Base-by-base conservation (phyloP, 2,329 filamentous ascomycete genomes). In the Plectosphaerella plurivora region DNA sequence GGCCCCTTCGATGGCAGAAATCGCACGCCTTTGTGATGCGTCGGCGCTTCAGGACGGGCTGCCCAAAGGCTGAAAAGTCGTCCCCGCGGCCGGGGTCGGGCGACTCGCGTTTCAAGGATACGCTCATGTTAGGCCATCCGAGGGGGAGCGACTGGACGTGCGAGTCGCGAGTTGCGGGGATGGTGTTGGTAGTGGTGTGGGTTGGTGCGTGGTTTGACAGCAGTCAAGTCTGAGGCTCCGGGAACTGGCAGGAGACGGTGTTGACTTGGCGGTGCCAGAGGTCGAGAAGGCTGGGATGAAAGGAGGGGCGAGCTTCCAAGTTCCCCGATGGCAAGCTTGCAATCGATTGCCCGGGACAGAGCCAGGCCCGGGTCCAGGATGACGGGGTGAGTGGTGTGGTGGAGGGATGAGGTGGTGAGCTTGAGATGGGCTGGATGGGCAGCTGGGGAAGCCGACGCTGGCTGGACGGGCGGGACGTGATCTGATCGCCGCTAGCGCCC, bases 21-120 rank as follows among this genome's bases (percentile, higher is more conserved):
- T 57, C 56, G 47, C 56, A 57, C 36, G 56, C 56, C 49, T 57
- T 57, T 33, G 56, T 57, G 50, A 57, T 54, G 45, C 56, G 56
- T 4, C 56, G 51, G 3, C 56, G 52, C 46, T 57, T 57, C 25
- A 57, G 11, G 37, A 50, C n/a, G 12, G 37, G 48, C n/a, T 33
- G 22, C 11, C 44, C 48, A 37, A 25, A 20, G 4, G 37, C 10
- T 5, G 15, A 15, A 5, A 20, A 44, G 39, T 41, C 35, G 12
- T 20, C 36, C 20, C 20, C 22, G 18, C 35, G 35, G 6, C 47
- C 36, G 7, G 47, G 25, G 35, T 49, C 47, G 28, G 47, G 47
- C 10, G 47, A 49, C 36, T 49, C 47, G 15, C 39, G 35, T 20
- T 49, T 49, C 18, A 49, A 15, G 6, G 35, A 4, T 10, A 41